Percentiles rank a stretch among this genome's conserved stretches.
Conservation (phyloP, 768 basidiomycete species). For the Amanita phalloides region DNA sequence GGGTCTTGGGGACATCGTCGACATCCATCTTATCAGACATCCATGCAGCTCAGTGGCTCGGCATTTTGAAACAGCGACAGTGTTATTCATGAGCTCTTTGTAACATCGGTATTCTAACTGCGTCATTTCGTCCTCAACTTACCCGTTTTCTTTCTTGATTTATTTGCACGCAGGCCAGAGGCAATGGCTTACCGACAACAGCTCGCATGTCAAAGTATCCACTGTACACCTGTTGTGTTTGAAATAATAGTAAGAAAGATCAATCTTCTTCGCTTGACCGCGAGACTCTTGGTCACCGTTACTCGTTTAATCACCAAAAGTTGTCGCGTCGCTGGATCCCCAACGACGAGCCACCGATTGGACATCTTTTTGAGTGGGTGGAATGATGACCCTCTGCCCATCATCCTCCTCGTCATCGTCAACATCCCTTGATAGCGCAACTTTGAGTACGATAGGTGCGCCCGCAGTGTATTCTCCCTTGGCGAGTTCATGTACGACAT, state of each 20-base stretch:
- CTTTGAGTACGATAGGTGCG: conserved; percentile 71
- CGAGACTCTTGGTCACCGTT: conserved; percentile 79
- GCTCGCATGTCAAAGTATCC: not conserved
- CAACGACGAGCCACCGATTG: conserved; percentile 97
- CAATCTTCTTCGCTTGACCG: conserved; percentile 40
- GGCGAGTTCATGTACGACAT: conserved; percentile 79
- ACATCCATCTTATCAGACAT: no score
- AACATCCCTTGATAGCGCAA: conserved; percentile 70
- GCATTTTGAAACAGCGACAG: no score
- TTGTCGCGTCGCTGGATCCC: conserved; percentile 68
- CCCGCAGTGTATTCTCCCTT: conserved; percentile 83
- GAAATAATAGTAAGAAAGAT: no score
- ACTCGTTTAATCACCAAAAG: conserved; percentile 84
- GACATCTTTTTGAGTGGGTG: conserved; percentile 86
- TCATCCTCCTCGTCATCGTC: conserved; percentile 68
- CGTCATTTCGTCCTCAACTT: not conserved
- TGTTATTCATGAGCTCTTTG: no score
- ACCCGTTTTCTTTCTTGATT: not conserved
- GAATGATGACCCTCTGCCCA: conserved; percentile 78
- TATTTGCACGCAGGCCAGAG: conserved; percentile 9
- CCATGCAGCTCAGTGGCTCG: no score
- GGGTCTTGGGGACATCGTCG: no score
- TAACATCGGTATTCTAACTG: no score
- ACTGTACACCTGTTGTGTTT: no score
- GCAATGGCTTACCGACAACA: conserved; percentile 11